These are phyloP conservation scores for Magnolia sinica DNA, from an alignment of 164 flowering plant genomes.

Conservation along the genomic window DNA sequence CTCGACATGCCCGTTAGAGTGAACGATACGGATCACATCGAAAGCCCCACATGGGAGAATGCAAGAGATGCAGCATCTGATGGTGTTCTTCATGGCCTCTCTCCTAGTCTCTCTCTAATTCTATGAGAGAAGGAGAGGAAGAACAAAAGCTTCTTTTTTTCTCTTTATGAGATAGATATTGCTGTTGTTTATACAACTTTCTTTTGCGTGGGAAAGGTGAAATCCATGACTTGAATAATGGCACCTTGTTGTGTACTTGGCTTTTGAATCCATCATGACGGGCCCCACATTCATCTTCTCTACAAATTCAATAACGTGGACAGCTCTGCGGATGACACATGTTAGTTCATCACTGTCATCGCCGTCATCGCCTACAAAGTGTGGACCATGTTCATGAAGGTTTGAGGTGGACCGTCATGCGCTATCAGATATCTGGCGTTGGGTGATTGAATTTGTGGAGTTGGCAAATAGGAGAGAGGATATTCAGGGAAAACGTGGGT, in stretches of 20 bases:
- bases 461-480: background rate
- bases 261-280: slow-evolving; percentile 56
- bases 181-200: slow-evolving; percentile 1
- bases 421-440: slow-evolving; percentile 11
- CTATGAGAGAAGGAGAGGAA: background rate
- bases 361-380: slow-evolving; percentile 13
- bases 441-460: background rate
- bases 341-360: slow-evolving; percentile 10
- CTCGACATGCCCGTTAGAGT: slow-evolving; percentile 71
- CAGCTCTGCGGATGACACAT: slow-evolving; percentile 18
- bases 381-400: background rate
- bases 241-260: slow-evolving; percentile 42
- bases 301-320: slow-evolving; percentile 16
- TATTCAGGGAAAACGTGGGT: slow-evolving; percentile 9
- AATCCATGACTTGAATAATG: slow-evolving; percentile 57
- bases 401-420: background rate
- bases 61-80: slow-evolving; percentile 89
- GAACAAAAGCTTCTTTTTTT: slow-evolving; percentile 1
- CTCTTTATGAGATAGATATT: background rate
- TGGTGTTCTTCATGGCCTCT: slow-evolving; percentile 54
- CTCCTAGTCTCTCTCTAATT: slow-evolving; percentile 1
- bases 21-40: slow-evolving; percentile 79
- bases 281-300: slow-evolving; percentile 8
- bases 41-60: slow-evolving; percentile 91
- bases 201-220: slow-evolving; percentile 31